Percentiles rank a stretch among this genome's conserved stretches.
phyloP scores from a whole-genome alignment of 164 flowering plant species.

The Kalanchoe fedtschenkoi region DNA sequence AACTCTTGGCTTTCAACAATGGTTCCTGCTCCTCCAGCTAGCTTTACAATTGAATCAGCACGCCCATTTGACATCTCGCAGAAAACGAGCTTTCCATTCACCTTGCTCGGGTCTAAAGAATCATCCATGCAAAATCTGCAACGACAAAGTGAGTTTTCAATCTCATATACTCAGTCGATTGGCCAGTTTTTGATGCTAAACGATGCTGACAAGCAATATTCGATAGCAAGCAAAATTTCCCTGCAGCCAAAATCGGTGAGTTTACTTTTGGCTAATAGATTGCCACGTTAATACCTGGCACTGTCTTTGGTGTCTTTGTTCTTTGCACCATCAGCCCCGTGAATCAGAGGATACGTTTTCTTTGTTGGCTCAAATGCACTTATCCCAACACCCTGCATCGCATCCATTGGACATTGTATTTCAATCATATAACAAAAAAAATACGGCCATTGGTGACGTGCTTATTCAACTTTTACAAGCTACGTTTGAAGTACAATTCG shows the following conservation, averaged over 20 bases:
- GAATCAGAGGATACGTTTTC: slow-evolving; percentile 42
- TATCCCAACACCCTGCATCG: slow-evolving; percentile 57
- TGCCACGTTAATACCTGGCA: slow-evolving; percentile 19
- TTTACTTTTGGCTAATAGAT: background rate
- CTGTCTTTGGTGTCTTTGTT: slow-evolving; percentile 12
- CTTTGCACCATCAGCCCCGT: slow-evolving; percentile 42
- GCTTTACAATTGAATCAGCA: slow-evolving; percentile 44
- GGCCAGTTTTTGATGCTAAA: background rate
- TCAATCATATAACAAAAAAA: background rate
- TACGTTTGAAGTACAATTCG: too few relatives aligned
- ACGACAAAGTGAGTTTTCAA: background rate
- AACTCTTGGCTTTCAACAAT: slow-evolving; percentile 24
- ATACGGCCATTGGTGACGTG: background rate
- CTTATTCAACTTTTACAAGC: background rate
- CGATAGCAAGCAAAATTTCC: background rate
- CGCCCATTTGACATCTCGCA: slow-evolving; percentile 35
- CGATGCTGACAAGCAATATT: background rate
- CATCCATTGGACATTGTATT: background rate
- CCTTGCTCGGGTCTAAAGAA: slow-evolving; percentile 52
- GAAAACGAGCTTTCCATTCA: slow-evolving; percentile 51
- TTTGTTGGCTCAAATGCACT: slow-evolving; percentile 30
- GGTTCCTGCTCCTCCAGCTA: slow-evolving; percentile 46
- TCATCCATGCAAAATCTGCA: slow-evolving; percentile 30
- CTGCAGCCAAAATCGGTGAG: background rate
- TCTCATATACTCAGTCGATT: background rate